A percentile compares a stretch with the other conserved stretches of the same genome.
Conservation (phyloP, 73 alveolate genomes). For the Effrenium voratum region DNA sequence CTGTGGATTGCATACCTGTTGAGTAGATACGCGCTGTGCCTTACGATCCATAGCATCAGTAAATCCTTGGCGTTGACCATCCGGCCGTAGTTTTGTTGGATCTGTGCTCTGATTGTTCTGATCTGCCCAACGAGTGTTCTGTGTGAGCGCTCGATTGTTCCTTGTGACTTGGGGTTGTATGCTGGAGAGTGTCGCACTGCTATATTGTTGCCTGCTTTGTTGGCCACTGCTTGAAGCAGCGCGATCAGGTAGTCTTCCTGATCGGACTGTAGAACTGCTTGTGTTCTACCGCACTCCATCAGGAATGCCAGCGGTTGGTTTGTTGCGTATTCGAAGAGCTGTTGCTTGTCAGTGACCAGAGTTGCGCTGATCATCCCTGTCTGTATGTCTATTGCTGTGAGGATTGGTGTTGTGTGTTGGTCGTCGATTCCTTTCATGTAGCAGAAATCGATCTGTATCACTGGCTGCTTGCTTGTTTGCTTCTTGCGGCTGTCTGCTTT, state of each 20-base stretch:
- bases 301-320: neutral
- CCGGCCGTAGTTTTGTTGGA: neutral
- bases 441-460: neutral
- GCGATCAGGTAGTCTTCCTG: neutral
- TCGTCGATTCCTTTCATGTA: neutral
- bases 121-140: conserved; percentile 1
- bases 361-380: conserved; percentile 23
- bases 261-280: conserved; percentile 22
- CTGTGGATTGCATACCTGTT: conserved; percentile 11
- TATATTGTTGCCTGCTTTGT: neutral
- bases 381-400: neutral
- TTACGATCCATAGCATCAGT: conserved; percentile 22
- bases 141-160: conserved; percentile 20
- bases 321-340: neutral
- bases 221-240: neutral
- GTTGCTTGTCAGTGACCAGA: neutral
- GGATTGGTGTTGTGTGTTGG: neutral
- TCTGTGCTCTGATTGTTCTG: neutral
- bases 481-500: conserved; percentile 16
- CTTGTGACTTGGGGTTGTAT: conserved; percentile 17
- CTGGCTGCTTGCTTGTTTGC: conserved; percentile 8
- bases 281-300: conserved; percentile 25
- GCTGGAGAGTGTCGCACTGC: neutral
- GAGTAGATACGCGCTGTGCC: neutral
- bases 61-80: neutral